These are phyloP conservation scores for Sporothrix pallida DNA, from an alignment of 2,329 filamentous ascomycete species.

Conservation along the genomic window DNA sequence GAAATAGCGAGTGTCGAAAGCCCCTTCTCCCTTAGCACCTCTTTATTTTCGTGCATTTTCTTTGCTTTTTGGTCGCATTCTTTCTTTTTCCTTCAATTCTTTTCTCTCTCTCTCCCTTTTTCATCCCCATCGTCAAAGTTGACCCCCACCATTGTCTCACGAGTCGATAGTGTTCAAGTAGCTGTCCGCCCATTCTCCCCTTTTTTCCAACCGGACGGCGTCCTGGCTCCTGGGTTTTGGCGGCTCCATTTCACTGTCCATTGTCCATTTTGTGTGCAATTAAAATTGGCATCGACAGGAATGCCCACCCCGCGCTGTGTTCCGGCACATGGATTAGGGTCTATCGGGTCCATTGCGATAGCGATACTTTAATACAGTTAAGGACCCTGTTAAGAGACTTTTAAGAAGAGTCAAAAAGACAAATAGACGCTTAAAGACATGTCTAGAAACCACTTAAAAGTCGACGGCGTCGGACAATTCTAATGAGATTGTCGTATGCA, in stretches of 20 bases:
- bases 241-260: neutral
- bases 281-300: constrained; percentile 14
- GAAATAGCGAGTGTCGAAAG: neutral
- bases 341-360: neutral
- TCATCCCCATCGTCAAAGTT: neutral
- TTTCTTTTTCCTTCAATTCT: neutral
- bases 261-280: neutral
- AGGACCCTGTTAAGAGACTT: no score
- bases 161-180: neutral
- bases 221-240: neutral
- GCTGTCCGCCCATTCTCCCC: neutral
- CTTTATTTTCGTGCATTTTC: neutral
- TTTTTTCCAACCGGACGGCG: neutral
- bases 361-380: neutral
- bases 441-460: neutral
- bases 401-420: neutral
- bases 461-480: neutral
- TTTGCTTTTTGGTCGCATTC: neutral
- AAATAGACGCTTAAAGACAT: neutral
- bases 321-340: neutral
- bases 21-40: neutral
- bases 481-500: neutral
- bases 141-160: neutral
- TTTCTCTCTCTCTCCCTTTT: neutral
- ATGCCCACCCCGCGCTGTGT: neutral